Evolutionary conservation across 1,284 basidiomycete species (phyloP).

Genomic region (Microbotryum saponariae): DNA sequence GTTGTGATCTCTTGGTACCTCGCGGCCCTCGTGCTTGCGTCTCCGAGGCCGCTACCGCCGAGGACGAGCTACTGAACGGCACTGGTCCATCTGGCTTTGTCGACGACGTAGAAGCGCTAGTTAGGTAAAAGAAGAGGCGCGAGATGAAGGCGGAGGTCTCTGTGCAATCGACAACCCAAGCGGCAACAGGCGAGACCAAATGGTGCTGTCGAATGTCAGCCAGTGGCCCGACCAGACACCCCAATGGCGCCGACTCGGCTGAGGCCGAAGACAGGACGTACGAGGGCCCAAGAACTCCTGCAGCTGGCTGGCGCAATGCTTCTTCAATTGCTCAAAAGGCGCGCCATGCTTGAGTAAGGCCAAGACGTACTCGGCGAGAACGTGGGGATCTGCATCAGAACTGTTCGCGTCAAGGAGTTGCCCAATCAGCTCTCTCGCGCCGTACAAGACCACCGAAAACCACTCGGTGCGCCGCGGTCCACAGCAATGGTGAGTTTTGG

Average conservation of each 20-base stretch:
- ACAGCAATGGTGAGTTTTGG: neutral
- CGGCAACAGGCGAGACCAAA: too few relatives aligned
- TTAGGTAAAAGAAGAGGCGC: slow-evolving; percentile 72
- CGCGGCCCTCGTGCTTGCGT: too few relatives aligned
- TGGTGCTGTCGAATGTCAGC: too few relatives aligned
- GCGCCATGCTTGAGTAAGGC: slow-evolving; percentile 88
- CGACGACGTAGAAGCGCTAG: slow-evolving; percentile 49
- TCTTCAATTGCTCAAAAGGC: slow-evolving; percentile 69
- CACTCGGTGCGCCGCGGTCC: slow-evolving; percentile 8
- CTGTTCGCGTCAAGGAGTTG: slow-evolving; percentile 45
- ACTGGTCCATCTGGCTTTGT: slow-evolving; percentile 11
- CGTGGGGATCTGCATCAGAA: slow-evolving; percentile 91
- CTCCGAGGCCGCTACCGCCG: neutral
- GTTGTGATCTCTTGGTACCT: too few relatives aligned
- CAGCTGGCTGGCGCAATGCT: slow-evolving; percentile 67
- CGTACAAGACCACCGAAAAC: too few relatives aligned
- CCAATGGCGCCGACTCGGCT: too few relatives aligned
- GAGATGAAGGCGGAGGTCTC: slow-evolving; percentile 72
- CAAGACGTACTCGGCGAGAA: slow-evolving; percentile 87
- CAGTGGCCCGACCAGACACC: too few relatives aligned
- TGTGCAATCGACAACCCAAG: slow-evolving; percentile 37
- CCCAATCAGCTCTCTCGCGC: too few relatives aligned
- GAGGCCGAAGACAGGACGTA: slow-evolving; percentile 39
- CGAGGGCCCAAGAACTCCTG: slow-evolving; percentile 88
- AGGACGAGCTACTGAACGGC: slow-evolving; percentile 31